These are phyloP conservation scores for Vanderwaltozyma polyspora DNA, from an alignment of 805 yeast species.

Conservation along the genomic window DNA sequence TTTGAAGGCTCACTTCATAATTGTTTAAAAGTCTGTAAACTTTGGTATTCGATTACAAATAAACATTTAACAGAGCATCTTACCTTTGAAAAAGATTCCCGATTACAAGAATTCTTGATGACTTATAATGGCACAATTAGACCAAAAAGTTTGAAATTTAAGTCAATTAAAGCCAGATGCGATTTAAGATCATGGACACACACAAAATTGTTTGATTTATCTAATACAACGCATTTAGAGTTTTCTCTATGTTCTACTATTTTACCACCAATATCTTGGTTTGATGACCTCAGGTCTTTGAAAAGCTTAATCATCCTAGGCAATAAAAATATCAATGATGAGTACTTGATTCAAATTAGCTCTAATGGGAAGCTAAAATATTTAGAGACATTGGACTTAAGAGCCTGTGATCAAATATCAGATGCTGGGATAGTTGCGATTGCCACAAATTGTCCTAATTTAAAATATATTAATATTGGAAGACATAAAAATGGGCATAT, in stretches of 20 bases:
- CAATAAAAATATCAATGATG: slow-evolving; percentile 48
- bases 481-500: slow-evolving; percentile 54
- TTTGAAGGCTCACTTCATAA: slow-evolving; percentile 42
- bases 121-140: background rate
- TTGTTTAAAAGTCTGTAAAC: slow-evolving; percentile 58
- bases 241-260: slow-evolving; percentile 72
- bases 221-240: slow-evolving; percentile 46
- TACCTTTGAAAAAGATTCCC: slow-evolving; percentile 39
- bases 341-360: slow-evolving; percentile 41
- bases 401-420: slow-evolving; percentile 73
- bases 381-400: slow-evolving; percentile 55
- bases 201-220: slow-evolving; percentile 43
- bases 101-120: slow-evolving; percentile 34
- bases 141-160: slow-evolving; percentile 1
- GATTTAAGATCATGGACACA: slow-evolving; percentile 1
- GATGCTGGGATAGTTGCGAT: slow-evolving; percentile 68
- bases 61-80: slow-evolving; percentile 46
- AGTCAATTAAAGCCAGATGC: background rate
- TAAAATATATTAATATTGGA: slow-evolving; percentile 64
- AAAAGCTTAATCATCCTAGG: slow-evolving; percentile 55
- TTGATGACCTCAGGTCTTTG: slow-evolving; percentile 31
- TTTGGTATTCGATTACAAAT: slow-evolving; percentile 49
- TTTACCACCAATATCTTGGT: slow-evolving; percentile 41
- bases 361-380: slow-evolving; percentile 39
- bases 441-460: slow-evolving; percentile 45